These are phyloP conservation scores for Cinnamomum micranthum DNA, from an alignment of 164 flowering plant genomes.

Conservation along the genomic window DNA sequence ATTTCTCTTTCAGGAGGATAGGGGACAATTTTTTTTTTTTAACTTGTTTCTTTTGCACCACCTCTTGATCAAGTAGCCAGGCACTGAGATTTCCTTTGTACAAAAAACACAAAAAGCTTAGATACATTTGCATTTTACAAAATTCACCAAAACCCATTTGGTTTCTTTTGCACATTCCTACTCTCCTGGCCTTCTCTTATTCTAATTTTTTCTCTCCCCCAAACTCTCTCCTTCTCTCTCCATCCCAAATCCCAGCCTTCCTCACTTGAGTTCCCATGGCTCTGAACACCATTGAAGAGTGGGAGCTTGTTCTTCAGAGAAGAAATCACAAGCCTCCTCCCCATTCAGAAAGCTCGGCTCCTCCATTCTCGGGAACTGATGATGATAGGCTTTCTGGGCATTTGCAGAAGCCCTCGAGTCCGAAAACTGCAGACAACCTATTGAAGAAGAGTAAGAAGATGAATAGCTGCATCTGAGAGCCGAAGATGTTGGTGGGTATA, in stretches of 20 bases:
- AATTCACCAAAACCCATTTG: neutral
- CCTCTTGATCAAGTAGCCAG: neutral
- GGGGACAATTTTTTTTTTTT: no score
- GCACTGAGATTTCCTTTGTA: neutral
- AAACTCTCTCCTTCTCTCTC: neutral
- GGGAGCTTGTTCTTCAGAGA: conserved; percentile 83
- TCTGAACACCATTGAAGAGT: conserved; percentile 74
- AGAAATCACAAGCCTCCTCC: conserved; percentile 68
- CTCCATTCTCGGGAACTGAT: conserved; percentile 59
- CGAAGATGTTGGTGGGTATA: neutral
- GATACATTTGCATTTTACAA: conserved; percentile 8
- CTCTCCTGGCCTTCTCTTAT: neutral
- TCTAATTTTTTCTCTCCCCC: neutral
- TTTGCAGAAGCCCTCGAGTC: neutral
- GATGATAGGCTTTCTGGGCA: conserved; percentile 9
- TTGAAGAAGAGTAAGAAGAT: conserved; percentile 25
- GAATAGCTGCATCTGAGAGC: conserved; percentile 3
- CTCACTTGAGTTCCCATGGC: conserved; percentile 42
- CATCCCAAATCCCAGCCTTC: neutral
- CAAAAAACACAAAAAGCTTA: neutral
- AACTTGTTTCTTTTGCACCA: no score
- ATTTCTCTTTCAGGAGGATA: no score
- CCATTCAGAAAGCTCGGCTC: conserved; percentile 72
- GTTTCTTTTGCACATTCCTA: neutral
- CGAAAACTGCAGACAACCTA: conserved; percentile 15